phyloP scores from a whole-genome alignment of 2,329 filamentous ascomycete species.

The Aspergillus nomiae region DNA sequence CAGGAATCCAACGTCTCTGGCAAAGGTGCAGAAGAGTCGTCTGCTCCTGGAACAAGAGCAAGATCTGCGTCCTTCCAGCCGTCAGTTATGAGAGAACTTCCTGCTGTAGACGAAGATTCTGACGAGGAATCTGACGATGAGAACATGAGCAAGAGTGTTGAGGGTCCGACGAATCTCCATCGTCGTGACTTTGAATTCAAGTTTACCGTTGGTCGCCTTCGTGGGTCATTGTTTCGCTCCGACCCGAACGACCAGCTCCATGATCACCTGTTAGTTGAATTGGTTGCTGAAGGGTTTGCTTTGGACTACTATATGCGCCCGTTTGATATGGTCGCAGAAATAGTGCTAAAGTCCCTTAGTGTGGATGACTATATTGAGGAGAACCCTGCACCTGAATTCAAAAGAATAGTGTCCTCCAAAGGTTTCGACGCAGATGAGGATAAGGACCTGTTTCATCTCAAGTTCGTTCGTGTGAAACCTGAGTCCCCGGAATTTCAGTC shows the following conservation, averaged over 20 bases:
- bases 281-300: constrained; percentile 86
- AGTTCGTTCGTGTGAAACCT: constrained; percentile 85
- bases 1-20: constrained; percentile 36
- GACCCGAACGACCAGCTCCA: constrained; percentile 74
- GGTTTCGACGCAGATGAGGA: constrained; percentile 68
- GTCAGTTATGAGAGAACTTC: constrained; percentile 69
- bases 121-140: constrained; percentile 64
- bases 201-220: constrained; percentile 91
- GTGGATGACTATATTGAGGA: constrained; percentile 94
- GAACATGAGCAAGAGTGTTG: constrained; percentile 51
- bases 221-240: constrained; percentile 87
- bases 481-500: constrained; percentile 91
- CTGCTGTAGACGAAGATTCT: constrained; percentile 71
- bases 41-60: constrained; percentile 43
- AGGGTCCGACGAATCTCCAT: constrained; percentile 69
- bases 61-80: constrained; percentile 76
- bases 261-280: constrained; percentile 82
- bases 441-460: constrained; percentile 81
- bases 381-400: constrained; percentile 85
- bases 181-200: constrained; percentile 95
- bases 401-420: constrained; percentile 95
- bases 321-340: constrained; percentile 91
- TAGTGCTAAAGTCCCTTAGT: constrained; percentile 80
- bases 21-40: constrained; percentile 38
- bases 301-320: constrained; percentile 85